Conservation (phyloP, 225 moss, liverwort and hornwort genomes). For the Physcomitrium patens region DNA sequence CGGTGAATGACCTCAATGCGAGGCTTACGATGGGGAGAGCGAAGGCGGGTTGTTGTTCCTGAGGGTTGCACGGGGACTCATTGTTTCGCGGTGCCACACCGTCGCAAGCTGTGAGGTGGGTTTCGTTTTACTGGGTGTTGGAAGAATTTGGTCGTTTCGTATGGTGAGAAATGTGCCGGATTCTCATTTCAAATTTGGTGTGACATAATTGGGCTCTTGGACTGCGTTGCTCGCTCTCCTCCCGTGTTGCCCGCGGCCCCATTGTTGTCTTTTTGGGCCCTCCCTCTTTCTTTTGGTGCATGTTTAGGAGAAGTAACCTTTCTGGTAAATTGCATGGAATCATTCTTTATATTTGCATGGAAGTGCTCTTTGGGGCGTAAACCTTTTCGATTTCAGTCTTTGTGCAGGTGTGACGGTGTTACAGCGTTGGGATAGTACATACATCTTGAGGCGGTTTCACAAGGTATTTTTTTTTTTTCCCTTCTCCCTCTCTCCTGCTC, state of each 20-base stretch:
- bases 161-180: neutral
- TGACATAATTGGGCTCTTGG: slow-evolving; percentile 1
- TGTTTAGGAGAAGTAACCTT: neutral
- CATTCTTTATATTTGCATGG: neutral
- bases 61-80: neutral
- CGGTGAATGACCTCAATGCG: too few relatives aligned
- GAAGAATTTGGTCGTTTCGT: neutral
- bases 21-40: neutral
- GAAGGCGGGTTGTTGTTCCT: neutral
- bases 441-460: neutral
- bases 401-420: slow-evolving; percentile 6
- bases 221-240: neutral
- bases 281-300: neutral
- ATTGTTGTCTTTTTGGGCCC: neutral
- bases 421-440: neutral
- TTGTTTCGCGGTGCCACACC: neutral
- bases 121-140: neutral
- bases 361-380: too few relatives aligned
- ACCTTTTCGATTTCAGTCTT: neutral
- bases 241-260: neutral
- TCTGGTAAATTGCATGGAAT: neutral
- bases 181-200: neutral
- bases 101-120: slow-evolving; percentile 17
- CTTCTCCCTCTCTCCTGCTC: neutral
- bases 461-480: neutral